phyloP scores from a whole-genome alignment of 768 basidiomycete genomes.

The Candolleomyces eurysporus region DNA sequence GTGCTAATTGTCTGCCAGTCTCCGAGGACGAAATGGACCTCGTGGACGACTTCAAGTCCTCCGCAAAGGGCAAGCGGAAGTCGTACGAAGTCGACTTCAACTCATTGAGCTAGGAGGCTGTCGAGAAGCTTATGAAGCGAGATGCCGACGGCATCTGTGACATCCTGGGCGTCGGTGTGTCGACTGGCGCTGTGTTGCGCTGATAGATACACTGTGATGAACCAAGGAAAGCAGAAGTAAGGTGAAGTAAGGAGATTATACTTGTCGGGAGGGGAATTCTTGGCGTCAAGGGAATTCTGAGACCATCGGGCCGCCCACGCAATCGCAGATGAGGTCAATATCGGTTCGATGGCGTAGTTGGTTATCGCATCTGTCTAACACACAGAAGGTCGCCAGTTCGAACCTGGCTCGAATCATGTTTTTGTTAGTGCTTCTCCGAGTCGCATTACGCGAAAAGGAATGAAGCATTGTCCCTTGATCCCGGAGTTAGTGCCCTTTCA shows the following conservation, averaged over 20 bases:
- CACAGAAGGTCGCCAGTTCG: conserved; percentile 21
- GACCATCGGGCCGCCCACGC: conserved; percentile 26
- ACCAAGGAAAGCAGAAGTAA: too few species aligned
- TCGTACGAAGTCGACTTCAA: conserved; percentile 86
- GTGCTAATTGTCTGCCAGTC: conserved; percentile 5
- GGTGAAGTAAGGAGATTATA: too few species aligned
- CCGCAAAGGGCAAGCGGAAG: conserved; percentile 56
- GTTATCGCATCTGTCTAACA: conserved; percentile 85
- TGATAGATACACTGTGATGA: too few species aligned
- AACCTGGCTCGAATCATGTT: conserved; percentile 12
- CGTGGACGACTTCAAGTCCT: conserved; percentile 58
- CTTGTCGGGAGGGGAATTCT: too few species aligned
- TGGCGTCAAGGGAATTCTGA: too few species aligned
- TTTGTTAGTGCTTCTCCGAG: too few species aligned
- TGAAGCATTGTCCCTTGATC: too few species aligned
- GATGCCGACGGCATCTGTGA: conserved; percentile 86
- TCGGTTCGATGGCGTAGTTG: conserved; percentile 68
- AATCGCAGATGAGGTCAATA: too few species aligned
- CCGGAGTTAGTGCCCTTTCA: too few species aligned
- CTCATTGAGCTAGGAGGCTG: conserved; percentile 64
- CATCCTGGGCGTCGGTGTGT: conserved; percentile 87
- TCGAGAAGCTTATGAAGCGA: conserved; percentile 73
- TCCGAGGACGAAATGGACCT: conserved; percentile 59
- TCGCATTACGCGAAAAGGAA: too few species aligned
- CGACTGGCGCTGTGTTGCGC: too few species aligned